These are phyloP conservation scores for Penicillium flavigenum DNA, from an alignment of 495 filamentous ascomycete genomes.

Conservation along the genomic window DNA sequence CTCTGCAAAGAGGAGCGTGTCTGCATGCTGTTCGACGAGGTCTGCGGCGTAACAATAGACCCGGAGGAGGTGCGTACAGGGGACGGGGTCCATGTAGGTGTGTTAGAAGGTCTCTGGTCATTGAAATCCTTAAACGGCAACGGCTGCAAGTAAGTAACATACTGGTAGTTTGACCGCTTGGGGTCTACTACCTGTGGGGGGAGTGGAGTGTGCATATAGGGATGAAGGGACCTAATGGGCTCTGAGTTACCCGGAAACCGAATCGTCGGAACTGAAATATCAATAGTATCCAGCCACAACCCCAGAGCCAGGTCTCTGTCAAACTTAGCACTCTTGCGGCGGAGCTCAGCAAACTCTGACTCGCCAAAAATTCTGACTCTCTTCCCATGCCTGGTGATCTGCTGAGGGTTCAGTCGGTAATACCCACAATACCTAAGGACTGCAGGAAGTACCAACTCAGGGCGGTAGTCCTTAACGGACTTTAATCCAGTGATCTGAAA, in stretches of 20 bases:
- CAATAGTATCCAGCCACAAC: slow-evolving; percentile 4
- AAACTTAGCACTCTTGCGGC: background rate
- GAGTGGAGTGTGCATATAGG: background rate
- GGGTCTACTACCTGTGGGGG: background rate
- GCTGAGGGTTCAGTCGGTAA: slow-evolving; percentile 3
- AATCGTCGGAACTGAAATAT: background rate
- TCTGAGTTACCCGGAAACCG: background rate
- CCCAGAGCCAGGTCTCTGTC: background rate
- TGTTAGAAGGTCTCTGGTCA: background rate
- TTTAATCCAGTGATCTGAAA: background rate
- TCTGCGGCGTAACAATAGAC: background rate
- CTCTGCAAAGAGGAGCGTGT: background rate
- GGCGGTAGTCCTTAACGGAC: background rate
- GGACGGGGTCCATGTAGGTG: background rate
- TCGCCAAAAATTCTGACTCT: background rate
- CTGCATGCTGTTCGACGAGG: background rate
- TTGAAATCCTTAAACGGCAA: background rate
- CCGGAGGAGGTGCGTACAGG: background rate
- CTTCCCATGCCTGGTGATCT: background rate
- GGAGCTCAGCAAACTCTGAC: background rate
- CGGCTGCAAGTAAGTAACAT: slow-evolving; percentile 10
- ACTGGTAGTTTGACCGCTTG: slow-evolving; percentile 10
- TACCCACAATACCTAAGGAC: slow-evolving; percentile 11
- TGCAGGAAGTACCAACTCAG: slow-evolving; percentile 9
- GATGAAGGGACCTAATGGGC: background rate